A percentile compares a stretch with the other conserved stretches of the same genome.
Evolutionary conservation across 176 grass and related monocot genomes (phyloP).

Genomic region (Saccharum spontaneum): DNA sequence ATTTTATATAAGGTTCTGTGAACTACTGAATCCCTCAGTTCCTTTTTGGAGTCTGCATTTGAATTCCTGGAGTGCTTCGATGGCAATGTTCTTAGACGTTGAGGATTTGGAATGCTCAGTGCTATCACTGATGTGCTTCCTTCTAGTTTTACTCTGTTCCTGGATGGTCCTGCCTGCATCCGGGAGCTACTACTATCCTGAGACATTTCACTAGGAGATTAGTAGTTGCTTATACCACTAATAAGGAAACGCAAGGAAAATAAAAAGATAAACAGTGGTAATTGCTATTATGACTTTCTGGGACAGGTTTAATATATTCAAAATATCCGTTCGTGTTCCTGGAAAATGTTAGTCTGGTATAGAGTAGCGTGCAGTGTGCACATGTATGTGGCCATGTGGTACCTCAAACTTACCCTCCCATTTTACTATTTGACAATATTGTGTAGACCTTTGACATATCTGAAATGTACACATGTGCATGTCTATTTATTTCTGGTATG

Average conservation of each 20-base stretch:
- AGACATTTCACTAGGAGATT: conserved; percentile 33
- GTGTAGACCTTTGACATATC: background rate
- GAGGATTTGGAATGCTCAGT: conserved; percentile 28
- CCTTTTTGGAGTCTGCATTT: conserved; percentile 12
- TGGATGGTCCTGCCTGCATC: conserved; percentile 28
- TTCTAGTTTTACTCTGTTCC: conserved; percentile 15
- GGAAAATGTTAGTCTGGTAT: background rate
- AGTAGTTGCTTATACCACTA: background rate
- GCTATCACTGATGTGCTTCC: conserved; percentile 15
- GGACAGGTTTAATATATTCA: background rate
- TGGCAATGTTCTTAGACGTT: conserved; percentile 25
- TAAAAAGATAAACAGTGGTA: background rate
- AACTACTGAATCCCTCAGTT: background rate
- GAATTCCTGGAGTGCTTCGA: conserved; percentile 15
- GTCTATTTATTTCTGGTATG: no score
- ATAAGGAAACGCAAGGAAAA: background rate
- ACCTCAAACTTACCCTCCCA: background rate
- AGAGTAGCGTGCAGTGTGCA: background rate
- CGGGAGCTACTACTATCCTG: conserved; percentile 31
- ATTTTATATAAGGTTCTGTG: background rate
- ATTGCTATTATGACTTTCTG: conserved; percentile 1
- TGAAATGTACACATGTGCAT: background rate
- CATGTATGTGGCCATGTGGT: background rate
- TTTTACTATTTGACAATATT: conserved; percentile 15
- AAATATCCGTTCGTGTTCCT: background rate